Conservation (phyloP, 139 green algal genomes). For the Coelastrella sp. region DNA sequence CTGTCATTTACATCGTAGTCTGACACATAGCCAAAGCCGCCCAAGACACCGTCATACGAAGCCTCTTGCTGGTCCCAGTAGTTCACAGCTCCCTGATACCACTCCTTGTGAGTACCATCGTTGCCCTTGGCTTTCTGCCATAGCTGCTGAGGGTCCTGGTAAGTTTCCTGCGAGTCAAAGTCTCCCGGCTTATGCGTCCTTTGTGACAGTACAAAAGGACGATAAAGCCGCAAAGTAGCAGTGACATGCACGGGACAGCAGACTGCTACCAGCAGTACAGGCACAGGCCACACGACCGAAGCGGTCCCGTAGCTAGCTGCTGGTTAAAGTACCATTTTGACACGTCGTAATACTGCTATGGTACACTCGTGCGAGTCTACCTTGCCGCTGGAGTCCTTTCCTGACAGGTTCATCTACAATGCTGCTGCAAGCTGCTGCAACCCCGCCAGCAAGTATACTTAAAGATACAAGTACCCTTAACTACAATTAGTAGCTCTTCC, state of each 20-base stretch:
- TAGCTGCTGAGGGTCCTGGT: slow-evolving; percentile 67
- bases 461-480: no score
- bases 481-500: no score
- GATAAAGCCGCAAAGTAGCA: neutral
- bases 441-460: no score
- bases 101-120: slow-evolving; percentile 56
- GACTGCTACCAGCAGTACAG: no score
- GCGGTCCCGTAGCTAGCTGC: neutral
- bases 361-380: neutral
- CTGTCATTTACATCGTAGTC: slow-evolving; percentile 84
- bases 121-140: slow-evolving; percentile 62
- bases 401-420: slow-evolving; percentile 14
- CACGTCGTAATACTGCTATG: neutral
- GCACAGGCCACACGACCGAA: no score
- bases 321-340: no score
- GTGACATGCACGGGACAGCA: neutral
- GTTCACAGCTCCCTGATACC: slow-evolving; percentile 69
- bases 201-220: neutral
- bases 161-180: slow-evolving; percentile 64
- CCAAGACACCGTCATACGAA: slow-evolving; percentile 86
- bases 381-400: slow-evolving; percentile 19
- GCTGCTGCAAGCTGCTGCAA: no score
- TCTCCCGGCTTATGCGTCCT: neutral
- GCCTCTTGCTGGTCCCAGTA: slow-evolving; percentile 82
- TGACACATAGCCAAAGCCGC: slow-evolving; percentile 86